Percentiles rank a stretch among this genome's conserved stretches.
Conservation (phyloP, 768 basidiomycete species). For the Mycena leptocephala region DNA sequence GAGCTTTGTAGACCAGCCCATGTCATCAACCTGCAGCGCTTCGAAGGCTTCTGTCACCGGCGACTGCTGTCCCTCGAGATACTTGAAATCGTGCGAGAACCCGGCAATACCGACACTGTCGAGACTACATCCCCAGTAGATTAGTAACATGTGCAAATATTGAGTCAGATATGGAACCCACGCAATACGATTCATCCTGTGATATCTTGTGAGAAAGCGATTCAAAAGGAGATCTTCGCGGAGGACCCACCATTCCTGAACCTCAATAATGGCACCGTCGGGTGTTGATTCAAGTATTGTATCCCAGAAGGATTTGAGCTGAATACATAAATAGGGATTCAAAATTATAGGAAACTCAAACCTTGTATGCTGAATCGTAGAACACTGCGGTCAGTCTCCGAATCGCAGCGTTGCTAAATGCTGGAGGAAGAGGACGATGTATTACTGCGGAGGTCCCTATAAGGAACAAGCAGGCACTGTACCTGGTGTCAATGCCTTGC, state of each 20-base stretch:
- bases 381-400: conserved; percentile 54
- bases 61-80: conserved; percentile 52
- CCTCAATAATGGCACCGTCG: conserved; percentile 33
- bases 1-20: not conserved
- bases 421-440: conserved; percentile 57
- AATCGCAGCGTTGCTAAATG: conserved; percentile 59
- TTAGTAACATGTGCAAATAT: not conserved
- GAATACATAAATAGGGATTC: not conserved
- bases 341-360: not conserved
- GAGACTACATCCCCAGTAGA: conserved; percentile 47
- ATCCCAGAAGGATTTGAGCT: conserved; percentile 37
- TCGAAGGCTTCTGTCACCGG: conserved; percentile 47
- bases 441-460: too few relatives aligned
- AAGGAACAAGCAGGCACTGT: too few relatives aligned
- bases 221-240: not conserved
- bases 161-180: conserved; percentile 25
- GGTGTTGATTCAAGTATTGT: conserved; percentile 23
- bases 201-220: not conserved
- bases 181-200: conserved; percentile 61
- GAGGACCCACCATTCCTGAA: conserved; percentile 31
- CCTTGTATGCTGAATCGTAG: conserved; percentile 61
- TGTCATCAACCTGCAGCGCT: conserved; percentile 23
- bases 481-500: too few relatives aligned
- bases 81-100: conserved; percentile 57
- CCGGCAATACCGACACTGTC: conserved; percentile 64